A percentile compares a stretch with the other conserved stretches of the same genome.
These are phyloP conservation scores for Backusella tuberculispora DNA, from an alignment of 192 early-diverging fungal genomes.

Conservation along the genomic window DNA sequence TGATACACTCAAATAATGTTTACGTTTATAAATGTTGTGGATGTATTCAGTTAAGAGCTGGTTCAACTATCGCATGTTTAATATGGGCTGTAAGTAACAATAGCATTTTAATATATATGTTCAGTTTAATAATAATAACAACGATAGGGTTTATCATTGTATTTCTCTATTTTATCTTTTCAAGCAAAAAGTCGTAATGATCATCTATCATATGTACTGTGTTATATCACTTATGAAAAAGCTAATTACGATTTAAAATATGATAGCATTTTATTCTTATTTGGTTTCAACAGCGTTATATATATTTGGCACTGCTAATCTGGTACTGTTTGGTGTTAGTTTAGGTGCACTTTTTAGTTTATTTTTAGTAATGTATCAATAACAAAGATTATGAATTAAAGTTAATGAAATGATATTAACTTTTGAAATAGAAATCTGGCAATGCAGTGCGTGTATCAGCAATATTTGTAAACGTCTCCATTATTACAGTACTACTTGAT, in stretches of 20 bases:
- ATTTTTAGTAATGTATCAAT: constrained; percentile 4
- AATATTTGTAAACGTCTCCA: constrained; percentile 2
- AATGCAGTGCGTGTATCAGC: constrained; percentile 23
- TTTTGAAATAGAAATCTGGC: constrained; percentile 17
- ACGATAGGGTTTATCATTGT: constrained; percentile 33
- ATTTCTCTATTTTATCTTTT: constrained; percentile 40
- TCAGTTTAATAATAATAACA: background rate
- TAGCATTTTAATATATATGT: background rate
- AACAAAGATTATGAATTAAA: background rate
- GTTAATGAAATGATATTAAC: background rate
- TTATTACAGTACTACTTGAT: constrained; percentile 24
- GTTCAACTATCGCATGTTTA: background rate
- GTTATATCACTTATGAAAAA: background rate
- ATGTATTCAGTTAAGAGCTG: constrained; percentile 26
- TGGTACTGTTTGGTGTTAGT: constrained; percentile 14
- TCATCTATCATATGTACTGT: background rate
- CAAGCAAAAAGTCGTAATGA: constrained; percentile 36
- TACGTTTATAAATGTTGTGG: constrained; percentile 23
- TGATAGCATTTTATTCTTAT: constrained; percentile 27
- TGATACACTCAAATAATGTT: background rate
- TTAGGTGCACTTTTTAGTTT: constrained; percentile 1
- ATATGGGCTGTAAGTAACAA: constrained; percentile 26
- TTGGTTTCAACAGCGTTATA: background rate
- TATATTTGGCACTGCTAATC: constrained; percentile 18
- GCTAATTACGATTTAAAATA: background rate